Evolutionary conservation across 495 filamentous ascomycete genomes (phyloP), one percentile per base, ranked within the genome.

Genomic region (Cenococcum geophilum): DNA sequence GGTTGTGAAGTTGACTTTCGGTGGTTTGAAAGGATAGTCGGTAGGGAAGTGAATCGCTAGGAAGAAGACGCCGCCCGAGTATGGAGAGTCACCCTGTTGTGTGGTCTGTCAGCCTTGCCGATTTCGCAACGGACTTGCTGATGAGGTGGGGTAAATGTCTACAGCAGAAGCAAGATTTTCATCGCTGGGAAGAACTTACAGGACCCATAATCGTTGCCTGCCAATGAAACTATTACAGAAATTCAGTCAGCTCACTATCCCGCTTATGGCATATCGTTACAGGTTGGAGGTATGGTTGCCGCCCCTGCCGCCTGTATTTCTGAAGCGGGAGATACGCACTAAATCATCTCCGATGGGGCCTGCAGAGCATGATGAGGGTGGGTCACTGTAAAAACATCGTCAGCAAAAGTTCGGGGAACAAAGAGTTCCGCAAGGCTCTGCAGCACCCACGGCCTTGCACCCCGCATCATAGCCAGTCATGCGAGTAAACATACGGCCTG

Each of bases 191-290:
- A 50, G 48, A 40, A 86, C 91, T 84, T 86, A 96, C 92, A 73
- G 93, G 93, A 78, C 93, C 93, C 93, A 98, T 98, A 73, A 98
- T 98, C 20, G 93, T 98, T 60, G 93, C 93, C 84, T 98, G 93
- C 93, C 93, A 98, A 85, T 97, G 93, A 73, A 98, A 98, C 93
- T 98, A 72, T 69, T 64, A 51, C 10, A 60, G 47, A 45, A 12
- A 62, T 12, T 43, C 53, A 25, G 12, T 50, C 40, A 65, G 62
- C 57, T 54, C 53, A 42, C 32, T 11, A 35, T 27, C 43, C 32
- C 12, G 43, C 16, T 12, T 14, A 48, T 6, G 14, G 21, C 18
- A 36, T 56, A 21, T 40, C 34, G 40, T 36, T 49, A 27, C n/a
- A 45, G 36, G 36, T 27, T 5, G 48, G 37, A 42, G n/a, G 52